Conservation (phyloP, 208 protist species). For the Crithidia fasciculata region DNA sequence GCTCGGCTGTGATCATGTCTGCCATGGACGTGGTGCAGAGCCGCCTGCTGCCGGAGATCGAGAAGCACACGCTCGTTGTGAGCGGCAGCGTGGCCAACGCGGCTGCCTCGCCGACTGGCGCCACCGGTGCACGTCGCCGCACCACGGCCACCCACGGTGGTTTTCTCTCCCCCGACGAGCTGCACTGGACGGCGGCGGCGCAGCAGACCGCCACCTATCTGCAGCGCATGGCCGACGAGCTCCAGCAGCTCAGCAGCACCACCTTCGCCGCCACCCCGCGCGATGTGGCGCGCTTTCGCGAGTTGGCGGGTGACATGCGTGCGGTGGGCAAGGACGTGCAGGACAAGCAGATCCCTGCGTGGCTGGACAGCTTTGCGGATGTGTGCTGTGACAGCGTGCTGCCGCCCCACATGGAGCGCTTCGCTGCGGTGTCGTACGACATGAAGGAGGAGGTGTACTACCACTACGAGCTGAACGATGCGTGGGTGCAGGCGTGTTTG, state of each 20-base stretch:
- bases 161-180: slow-evolving; percentile 42
- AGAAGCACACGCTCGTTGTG: slow-evolving; percentile 35
- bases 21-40: slow-evolving; percentile 64
- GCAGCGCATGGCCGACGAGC: slow-evolving; percentile 58
- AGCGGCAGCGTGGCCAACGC: not conserved
- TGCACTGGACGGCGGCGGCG: slow-evolving; percentile 65
- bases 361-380: slow-evolving; percentile 30
- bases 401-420: slow-evolving; percentile 60
- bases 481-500: slow-evolving; percentile 78
- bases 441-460: slow-evolving; percentile 79
- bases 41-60: slow-evolving; percentile 54
- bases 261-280: slow-evolving; percentile 22
- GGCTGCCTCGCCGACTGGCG: slow-evolving; percentile 6
- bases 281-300: slow-evolving; percentile 66
- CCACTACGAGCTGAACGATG: slow-evolving; percentile 84
- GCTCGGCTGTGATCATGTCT: slow-evolving; percentile 77
- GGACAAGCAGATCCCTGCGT: slow-evolving; percentile 18
- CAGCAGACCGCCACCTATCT: slow-evolving; percentile 58
- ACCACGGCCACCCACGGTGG: slow-evolving; percentile 17
- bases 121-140: slow-evolving; percentile 2
- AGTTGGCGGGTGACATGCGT: slow-evolving; percentile 71
- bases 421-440: slow-evolving; percentile 62
- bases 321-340: slow-evolving; percentile 23
- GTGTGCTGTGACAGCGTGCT: slow-evolving; percentile 41
- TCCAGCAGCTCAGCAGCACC: slow-evolving; percentile 43